Conservation (phyloP, 352 stramenopile genomes). For the Globisporangium uncinulatum region DNA sequence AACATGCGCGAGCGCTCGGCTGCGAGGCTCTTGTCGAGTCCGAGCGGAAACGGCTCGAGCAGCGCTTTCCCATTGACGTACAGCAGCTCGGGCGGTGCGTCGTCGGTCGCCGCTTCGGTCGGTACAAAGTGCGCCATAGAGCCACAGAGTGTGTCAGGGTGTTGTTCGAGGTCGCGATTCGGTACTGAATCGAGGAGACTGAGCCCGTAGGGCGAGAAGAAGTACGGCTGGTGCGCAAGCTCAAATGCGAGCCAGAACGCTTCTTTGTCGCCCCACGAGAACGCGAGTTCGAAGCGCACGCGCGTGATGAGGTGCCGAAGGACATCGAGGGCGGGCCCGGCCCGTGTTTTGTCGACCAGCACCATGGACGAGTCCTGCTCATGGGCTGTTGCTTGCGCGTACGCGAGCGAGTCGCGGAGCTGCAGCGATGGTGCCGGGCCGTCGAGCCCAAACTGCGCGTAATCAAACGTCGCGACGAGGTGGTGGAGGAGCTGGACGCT, state of each 20-base stretch:
- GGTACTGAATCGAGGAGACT: conserved; percentile 37
- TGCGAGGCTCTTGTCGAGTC: conserved; percentile 12
- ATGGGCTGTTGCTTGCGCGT: conserved; percentile 37
- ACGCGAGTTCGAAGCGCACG: conserved; percentile 55
- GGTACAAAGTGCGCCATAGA: conserved; percentile 63
- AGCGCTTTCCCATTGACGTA: conserved; percentile 25
- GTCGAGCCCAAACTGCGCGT: conserved; percentile 39
- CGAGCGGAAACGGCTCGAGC: conserved; percentile 54
- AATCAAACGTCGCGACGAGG: conserved; percentile 33
- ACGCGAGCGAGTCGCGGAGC: conserved; percentile 38
- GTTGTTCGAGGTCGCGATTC: conserved; percentile 48
- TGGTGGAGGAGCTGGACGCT: background rate
- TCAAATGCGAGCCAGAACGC: conserved; percentile 72
- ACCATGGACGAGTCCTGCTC: conserved; percentile 75
- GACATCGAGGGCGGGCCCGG: conserved; percentile 40
- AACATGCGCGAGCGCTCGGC: conserved; percentile 3
- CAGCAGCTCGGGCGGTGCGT: conserved; percentile 26
- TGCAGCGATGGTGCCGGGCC: conserved; percentile 18
- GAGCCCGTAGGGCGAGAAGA: conserved; percentile 62
- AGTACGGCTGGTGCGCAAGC: conserved; percentile 41
- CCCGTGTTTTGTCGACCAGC: conserved; percentile 47
- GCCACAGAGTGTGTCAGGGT: conserved; percentile 58
- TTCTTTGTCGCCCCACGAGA: conserved; percentile 73
- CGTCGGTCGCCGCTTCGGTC: conserved; percentile 19
- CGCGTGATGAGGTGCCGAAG: conserved; percentile 65